Conservation (phyloP, 2,329 filamentous ascomycete genomes). For the Pleoardoris graminearum region DNA sequence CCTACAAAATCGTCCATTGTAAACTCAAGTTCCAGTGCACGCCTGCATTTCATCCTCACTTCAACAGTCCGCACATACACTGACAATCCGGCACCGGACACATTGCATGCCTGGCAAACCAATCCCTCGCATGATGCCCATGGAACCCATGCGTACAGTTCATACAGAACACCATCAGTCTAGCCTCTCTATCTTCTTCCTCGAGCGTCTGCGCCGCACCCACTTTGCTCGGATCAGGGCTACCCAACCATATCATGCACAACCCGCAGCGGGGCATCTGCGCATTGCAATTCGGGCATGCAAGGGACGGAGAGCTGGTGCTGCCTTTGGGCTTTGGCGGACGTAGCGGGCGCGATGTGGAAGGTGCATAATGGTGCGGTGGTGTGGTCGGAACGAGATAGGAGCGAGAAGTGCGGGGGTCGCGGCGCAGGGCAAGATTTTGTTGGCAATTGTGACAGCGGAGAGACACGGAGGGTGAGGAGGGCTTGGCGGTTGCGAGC, state of each 20-base stretch:
- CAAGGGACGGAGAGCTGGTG: conserved; percentile 50
- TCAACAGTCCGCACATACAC: conserved; percentile 55
- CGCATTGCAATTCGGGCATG: conserved; percentile 64
- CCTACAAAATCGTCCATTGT: too few species aligned
- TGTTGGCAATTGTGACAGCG: conserved; percentile 75
- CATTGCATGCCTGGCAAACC: conserved; percentile 60
- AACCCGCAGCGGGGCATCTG: conserved; percentile 66
- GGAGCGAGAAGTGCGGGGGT: conserved; percentile 22
- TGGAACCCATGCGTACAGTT: conserved; percentile 67
- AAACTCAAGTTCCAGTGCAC: too few species aligned
- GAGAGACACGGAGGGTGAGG: conserved; percentile 69
- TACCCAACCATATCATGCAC: conserved; percentile 64
- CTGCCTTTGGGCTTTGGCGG: conserved; percentile 29
- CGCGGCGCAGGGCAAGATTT: conserved; percentile 52
- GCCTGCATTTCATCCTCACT: conserved; percentile 16
- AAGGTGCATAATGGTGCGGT: conserved; percentile 1
- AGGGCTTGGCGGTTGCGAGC: conserved; percentile 63
- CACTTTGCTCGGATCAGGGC: conserved; percentile 56
- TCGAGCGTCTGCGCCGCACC: conserved; percentile 40
- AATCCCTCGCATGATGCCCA: conserved; percentile 63
- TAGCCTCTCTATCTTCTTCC: conserved; percentile 55
- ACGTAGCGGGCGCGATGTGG: conserved; percentile 9
- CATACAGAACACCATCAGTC: conserved; percentile 64
- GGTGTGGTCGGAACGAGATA: conserved; percentile 25
- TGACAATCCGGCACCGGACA: conserved; percentile 61